A percentile compares a stretch with the other conserved stretches of the same genome.
phyloP scores from a whole-genome alignment of 805 yeast species.

The Sugiyamaella valdiviana region DNA sequence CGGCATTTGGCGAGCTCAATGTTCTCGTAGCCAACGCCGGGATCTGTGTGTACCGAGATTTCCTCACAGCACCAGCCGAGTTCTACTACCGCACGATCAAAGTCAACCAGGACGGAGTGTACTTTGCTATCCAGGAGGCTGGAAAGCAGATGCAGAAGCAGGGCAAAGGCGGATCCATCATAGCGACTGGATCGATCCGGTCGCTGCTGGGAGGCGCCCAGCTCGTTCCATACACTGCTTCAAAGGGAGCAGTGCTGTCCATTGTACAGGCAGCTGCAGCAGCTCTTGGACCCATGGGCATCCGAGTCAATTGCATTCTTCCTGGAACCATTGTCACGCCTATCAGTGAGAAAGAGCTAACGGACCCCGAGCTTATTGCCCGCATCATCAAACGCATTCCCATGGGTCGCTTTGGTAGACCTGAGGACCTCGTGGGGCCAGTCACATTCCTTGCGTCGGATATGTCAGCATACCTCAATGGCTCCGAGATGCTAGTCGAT shows the following conservation, averaged over 20 bases:
- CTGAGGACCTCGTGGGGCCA: slow-evolving; percentile 24
- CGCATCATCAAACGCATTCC: slow-evolving; percentile 33
- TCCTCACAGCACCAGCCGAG: slow-evolving; percentile 38
- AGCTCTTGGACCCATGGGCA: slow-evolving; percentile 12
- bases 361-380: slow-evolving; percentile 29
- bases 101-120: slow-evolving; percentile 41
- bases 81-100: slow-evolving; percentile 33
- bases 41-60: slow-evolving; percentile 34
- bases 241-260: slow-evolving; percentile 17
- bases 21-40: slow-evolving; percentile 45
- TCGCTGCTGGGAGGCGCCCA: slow-evolving; percentile 13
- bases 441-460: slow-evolving; percentile 22
- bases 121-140: slow-evolving; percentile 43
- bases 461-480: slow-evolving; percentile 13
- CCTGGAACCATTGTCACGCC: slow-evolving; percentile 18
- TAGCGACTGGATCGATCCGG: slow-evolving; percentile 27
- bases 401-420: slow-evolving; percentile 20
- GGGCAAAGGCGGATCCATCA: slow-evolving; percentile 44
- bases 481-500: slow-evolving; percentile 14
- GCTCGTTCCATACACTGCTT: slow-evolving; percentile 26
- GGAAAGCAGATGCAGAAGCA: slow-evolving; percentile 41
- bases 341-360: slow-evolving; percentile 26
- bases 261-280: slow-evolving; percentile 17
- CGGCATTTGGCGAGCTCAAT: slow-evolving; percentile 37
- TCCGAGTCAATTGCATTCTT: slow-evolving; percentile 15